Evolutionary conservation across 345 rosid species (phyloP), one percentile per base, ranked within the genome.

Genomic region (Melaleuca quinquenervia): DNA sequence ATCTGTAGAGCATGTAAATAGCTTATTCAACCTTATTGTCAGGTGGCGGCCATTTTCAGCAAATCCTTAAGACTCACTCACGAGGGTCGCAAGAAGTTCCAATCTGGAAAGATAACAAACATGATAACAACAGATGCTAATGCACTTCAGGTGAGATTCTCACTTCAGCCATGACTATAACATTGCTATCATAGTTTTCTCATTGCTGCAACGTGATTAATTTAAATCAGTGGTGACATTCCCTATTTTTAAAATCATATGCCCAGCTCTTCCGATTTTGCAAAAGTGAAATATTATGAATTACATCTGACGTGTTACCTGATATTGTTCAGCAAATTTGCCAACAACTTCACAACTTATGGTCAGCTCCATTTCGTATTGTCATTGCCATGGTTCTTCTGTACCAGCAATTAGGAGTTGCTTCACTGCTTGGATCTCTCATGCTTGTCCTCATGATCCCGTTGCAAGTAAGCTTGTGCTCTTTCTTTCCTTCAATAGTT

Each of bases 311-410:
- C 7, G 3, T 70, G 80, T 18, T 36, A 18, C 83, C 83, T 22
- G 54, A n/a, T 87, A 15, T 88, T 85, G 84, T 87, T 70, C 93
- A 96, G 98, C 98, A 95, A 97, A 86, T 94, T 89, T 89, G 95
- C 89, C 95, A 91, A 89, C 98, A 94, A 60, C 96, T 97, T 87
- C 99, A 96, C 60, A 90, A 93, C 83, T 86, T 97, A 80, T 97
- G 99, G 98, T 97, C 99, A 16, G 98, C 99, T 86, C 99, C 99
- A 48, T 95, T 97, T 88, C 98, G 99, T 41, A 97, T 96, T 84
- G 88, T 87, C 75, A 85, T 95, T 85, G 90, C 98, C 32, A 92
- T 97, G 98, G 90, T 91, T 90, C 98, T 97, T 89, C 96, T 97
- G 70, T 97, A 93, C 88, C 96, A 92, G 86, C 98, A 97, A 88